Evolutionary conservation across 306 rosid species (phyloP).

Genomic region (Echinosophora koreensis): DNA sequence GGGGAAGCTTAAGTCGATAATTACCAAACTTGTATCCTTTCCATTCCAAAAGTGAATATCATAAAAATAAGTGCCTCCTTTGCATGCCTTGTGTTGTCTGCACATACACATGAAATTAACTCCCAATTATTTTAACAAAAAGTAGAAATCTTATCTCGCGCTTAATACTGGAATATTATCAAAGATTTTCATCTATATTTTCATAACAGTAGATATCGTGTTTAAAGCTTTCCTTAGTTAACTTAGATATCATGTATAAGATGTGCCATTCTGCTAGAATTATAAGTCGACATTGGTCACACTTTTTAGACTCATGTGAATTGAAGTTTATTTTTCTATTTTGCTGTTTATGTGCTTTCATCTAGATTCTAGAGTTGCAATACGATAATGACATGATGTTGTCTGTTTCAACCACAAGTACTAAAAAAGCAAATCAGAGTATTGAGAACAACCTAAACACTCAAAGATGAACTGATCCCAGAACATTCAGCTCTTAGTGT

Average conservation of each 20-base stretch:
- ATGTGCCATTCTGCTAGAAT: conserved; percentile 9
- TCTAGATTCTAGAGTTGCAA: conserved; percentile 4
- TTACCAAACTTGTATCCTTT: conserved; percentile 96
- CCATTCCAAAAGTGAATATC: conserved; percentile 99
- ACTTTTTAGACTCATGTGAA: conserved; percentile 12
- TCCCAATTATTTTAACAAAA: neutral
- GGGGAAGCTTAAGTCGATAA: conserved; percentile 41
- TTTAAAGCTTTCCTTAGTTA: neutral
- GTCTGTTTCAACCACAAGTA: conserved; percentile 27
- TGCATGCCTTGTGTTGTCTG: conserved; percentile 92
- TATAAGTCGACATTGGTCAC: conserved; percentile 24
- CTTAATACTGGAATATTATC: conserved; percentile 14
- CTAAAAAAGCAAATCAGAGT: conserved; percentile 15
- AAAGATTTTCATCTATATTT: neutral
- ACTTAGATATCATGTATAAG: too few relatives aligned
- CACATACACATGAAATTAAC: conserved; percentile 50
- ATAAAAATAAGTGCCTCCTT: conserved; percentile 80
- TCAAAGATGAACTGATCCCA: conserved; percentile 31
- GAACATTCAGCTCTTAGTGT: conserved; percentile 33
- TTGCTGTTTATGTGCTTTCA: conserved; percentile 10
- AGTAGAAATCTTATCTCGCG: conserved; percentile 11
- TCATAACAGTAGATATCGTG: conserved; percentile 12
- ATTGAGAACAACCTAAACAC: conserved; percentile 17
- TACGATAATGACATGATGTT: neutral
- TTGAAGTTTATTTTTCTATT: conserved; percentile 30